phyloP scores from a whole-genome alignment of 176 grass and related monocot species.

The Sorghum bicolor region DNA sequence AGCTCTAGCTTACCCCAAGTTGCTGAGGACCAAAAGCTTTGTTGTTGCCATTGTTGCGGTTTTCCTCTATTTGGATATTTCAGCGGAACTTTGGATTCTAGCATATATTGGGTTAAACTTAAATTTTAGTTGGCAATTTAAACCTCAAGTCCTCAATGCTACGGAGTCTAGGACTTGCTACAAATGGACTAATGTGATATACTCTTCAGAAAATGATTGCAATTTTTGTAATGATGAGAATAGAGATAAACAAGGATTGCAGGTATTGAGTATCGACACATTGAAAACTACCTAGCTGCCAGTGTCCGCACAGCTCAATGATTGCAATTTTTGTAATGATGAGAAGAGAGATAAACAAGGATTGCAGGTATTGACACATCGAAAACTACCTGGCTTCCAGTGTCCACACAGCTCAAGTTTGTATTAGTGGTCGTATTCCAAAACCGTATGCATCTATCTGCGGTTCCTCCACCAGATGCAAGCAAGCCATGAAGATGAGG shows the following conservation, averaged over 20 bases:
- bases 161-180: not conserved
- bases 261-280: not conserved
- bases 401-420: conserved; percentile 82
- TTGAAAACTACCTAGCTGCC: conserved; percentile 69
- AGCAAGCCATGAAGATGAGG: conserved; percentile 93
- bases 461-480: conserved; percentile 97
- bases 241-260: not conserved
- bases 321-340: not conserved
- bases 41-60: not conserved
- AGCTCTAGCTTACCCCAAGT: not conserved
- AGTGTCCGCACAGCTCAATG: conserved; percentile 76
- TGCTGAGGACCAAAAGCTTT: not conserved
- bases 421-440: conserved; percentile 95
- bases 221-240: not conserved
- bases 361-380: not conserved
- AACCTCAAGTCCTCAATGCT: not conserved
- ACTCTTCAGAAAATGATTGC: not conserved
- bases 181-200: not conserved
- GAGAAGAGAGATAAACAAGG: not conserved
- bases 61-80: not conserved
- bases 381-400: conserved; percentile 85
- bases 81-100: not conserved
- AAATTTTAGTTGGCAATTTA: not conserved
- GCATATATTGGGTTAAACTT: not conserved
- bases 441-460: conserved; percentile 96